Percentiles rank a stretch among this genome's conserved stretches.
Conservation (phyloP, 306 rosid genomes). For the Spatholobus suberectus region DNA sequence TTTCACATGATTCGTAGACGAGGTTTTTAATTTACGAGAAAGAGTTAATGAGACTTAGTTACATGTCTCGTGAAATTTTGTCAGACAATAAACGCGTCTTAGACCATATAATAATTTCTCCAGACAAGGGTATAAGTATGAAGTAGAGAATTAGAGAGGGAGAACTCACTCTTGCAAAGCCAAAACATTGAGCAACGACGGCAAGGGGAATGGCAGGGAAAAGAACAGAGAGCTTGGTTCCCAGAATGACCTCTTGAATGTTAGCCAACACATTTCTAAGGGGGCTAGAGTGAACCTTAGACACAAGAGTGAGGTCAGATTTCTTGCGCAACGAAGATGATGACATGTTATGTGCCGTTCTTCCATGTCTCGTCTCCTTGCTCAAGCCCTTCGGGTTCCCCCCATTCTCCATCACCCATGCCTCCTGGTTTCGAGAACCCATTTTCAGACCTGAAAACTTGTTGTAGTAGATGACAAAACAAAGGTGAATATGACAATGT, state of each 20-base stretch:
- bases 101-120: too few species aligned
- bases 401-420: constrained; percentile 65
- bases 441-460: neutral
- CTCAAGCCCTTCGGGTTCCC: constrained; percentile 46
- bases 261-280: constrained; percentile 55
- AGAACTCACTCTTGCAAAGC: constrained; percentile 58
- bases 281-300: constrained; percentile 48
- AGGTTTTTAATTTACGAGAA: too few species aligned
- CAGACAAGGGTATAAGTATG: neutral
- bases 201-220: constrained; percentile 77
- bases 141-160: neutral
- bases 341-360: constrained; percentile 81
- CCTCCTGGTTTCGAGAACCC: constrained; percentile 49
- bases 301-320: constrained; percentile 63
- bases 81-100: too few species aligned
- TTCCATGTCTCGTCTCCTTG: constrained; percentile 59
- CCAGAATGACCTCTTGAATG: constrained; percentile 74
- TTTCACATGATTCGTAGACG: too few species aligned
- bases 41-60: too few species aligned
- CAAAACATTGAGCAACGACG: constrained; percentile 54
- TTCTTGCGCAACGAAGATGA: constrained; percentile 73
- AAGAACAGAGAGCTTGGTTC: constrained; percentile 72
- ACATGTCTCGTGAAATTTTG: too few species aligned
- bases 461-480: neutral
- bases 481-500: neutral